A percentile compares a stretch with the other conserved stretches of the same genome.
Conservation (phyloP, 768 basidiomycete species). For the Lactarius evosmus region DNA sequence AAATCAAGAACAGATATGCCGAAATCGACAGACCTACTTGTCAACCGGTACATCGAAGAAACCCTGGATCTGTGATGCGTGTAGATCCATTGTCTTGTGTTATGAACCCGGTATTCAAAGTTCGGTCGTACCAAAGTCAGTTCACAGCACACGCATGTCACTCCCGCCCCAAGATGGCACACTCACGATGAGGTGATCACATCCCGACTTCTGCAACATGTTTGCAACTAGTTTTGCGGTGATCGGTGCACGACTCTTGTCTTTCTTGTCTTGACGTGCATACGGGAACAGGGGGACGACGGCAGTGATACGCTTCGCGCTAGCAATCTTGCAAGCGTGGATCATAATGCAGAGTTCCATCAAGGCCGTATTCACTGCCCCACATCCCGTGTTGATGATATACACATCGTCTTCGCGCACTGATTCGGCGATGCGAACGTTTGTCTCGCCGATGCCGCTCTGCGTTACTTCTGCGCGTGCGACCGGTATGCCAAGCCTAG, state of each 20-base stretch:
- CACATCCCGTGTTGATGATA: conserved; percentile 92
- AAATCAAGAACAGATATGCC: conserved; percentile 12
- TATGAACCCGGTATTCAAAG: conserved; percentile 15
- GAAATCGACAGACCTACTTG: conserved; percentile 65
- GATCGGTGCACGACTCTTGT: conserved; percentile 97
- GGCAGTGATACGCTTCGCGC: conserved; percentile 96
- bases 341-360: conserved; percentile 99
- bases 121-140: conserved; percentile 1
- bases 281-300: conserved; percentile 97
- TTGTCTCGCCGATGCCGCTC: conserved; percentile 88
- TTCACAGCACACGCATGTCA: not conserved
- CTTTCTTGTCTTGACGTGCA: conserved; percentile 97
- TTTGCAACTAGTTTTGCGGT: conserved; percentile 98
- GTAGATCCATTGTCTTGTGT: conserved; percentile 99
- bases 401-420: conserved; percentile 99
- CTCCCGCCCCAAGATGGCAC: not conserved
- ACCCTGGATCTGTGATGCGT: conserved; percentile 98
- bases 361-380: conserved; percentile 84
- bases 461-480: conserved; percentile 84
- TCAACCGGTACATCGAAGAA: conserved; percentile 99
- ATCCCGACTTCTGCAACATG: conserved; percentile 89
- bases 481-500: conserved; percentile 84
- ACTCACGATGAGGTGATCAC: conserved; percentile 95
- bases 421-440: conserved; percentile 88
- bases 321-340: conserved; percentile 99